Percentiles rank a stretch among this genome's conserved stretches.
Evolutionary conservation across 345 rosid genomes (phyloP).

Genomic region (Populus simonii): DNA sequence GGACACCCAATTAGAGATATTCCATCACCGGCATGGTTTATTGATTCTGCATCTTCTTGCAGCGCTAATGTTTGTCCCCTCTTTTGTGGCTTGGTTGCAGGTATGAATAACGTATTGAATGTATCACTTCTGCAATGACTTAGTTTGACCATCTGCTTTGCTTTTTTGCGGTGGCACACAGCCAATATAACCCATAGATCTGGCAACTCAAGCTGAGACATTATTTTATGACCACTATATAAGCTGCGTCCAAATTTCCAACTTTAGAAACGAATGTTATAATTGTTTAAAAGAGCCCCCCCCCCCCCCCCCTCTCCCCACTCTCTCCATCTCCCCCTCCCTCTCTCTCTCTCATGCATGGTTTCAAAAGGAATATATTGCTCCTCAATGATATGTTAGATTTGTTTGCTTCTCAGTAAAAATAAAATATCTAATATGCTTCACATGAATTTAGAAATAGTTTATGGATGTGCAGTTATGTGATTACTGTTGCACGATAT

Average conservation of each 20-base stretch:
- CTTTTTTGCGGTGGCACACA: not conserved
- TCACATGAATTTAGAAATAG: not conserved
- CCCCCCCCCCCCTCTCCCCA: no score
- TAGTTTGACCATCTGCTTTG: not conserved
- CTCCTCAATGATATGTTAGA: not conserved
- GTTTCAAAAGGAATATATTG: not conserved
- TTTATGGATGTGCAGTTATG: no score
- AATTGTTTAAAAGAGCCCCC: no score
- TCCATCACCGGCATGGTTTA: slow-evolving; percentile 80
- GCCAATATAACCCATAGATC: not conserved
- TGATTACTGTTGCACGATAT: not conserved
- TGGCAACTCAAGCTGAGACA: not conserved
- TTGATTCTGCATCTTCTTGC: slow-evolving; percentile 75
- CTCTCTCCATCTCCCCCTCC: no score
- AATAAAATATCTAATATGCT: not conserved
- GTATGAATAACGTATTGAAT: slow-evolving; percentile 31
- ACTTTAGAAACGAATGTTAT: not conserved
- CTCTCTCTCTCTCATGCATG: no score
- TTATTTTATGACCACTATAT: not conserved
- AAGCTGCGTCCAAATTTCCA: not conserved
- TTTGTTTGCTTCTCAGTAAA: not conserved
- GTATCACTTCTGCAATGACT: not conserved
- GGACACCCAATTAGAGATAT: slow-evolving; percentile 79
- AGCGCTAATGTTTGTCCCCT: slow-evolving; percentile 82
- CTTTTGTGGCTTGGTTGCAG: slow-evolving; percentile 90